Conservation (phyloP, 148 eudicot genomes). For the Silene uniflora region DNA sequence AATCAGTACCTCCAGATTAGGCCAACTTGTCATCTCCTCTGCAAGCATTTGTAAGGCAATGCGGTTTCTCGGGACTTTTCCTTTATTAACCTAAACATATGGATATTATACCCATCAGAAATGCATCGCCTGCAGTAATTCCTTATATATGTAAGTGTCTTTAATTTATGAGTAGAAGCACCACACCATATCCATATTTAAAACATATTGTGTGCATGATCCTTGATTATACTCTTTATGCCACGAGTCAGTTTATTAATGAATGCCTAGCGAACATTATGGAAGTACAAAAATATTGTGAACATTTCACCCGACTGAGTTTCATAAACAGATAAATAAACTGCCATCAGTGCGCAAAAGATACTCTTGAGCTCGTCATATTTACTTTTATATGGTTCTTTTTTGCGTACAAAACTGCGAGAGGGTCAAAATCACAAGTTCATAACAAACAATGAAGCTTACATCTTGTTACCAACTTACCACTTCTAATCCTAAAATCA, state of each 20-base stretch:
- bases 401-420: neutral
- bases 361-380: neutral
- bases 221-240: neutral
- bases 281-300: neutral
- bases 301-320: neutral
- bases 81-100: slow-evolving; percentile 64
- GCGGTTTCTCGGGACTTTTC: slow-evolving; percentile 63
- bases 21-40: slow-evolving; percentile 86
- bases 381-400: neutral
- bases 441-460: neutral
- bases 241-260: neutral
- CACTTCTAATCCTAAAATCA: neutral
- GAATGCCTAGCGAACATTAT: neutral
- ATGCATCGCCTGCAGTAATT: neutral
- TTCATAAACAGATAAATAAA: neutral
- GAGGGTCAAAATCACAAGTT: neutral
- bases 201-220: neutral
- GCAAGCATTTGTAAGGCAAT: slow-evolving; percentile 66
- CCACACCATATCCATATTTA: neutral
- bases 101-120: slow-evolving; percentile 11
- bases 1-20: slow-evolving; percentile 73
- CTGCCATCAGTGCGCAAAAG: neutral
- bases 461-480: neutral
- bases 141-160: neutral
- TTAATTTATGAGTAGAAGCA: neutral